Evolutionary conservation across 2,329 filamentous ascomycete genomes (phyloP).

Genomic region (Purpureocillium lavendulum): DNA sequence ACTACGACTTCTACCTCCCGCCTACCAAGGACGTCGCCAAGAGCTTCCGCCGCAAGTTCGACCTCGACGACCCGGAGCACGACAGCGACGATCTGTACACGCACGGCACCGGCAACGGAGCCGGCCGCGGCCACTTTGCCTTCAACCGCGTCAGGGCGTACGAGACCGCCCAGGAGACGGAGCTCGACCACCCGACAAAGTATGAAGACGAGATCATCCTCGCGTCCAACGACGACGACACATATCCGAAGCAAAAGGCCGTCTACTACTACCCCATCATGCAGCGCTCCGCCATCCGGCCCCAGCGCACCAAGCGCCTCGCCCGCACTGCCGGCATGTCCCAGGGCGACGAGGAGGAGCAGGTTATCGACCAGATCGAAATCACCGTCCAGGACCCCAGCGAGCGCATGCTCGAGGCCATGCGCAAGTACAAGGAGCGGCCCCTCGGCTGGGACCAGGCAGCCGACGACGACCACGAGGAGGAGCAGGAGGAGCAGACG

Average conservation of each 20-base stretch:
- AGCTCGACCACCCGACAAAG: slow-evolving; percentile 49
- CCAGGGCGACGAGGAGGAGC: slow-evolving; percentile 39
- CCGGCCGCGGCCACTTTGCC: slow-evolving; percentile 45
- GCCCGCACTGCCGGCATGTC: slow-evolving; percentile 39
- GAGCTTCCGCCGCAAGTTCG: slow-evolving; percentile 53
- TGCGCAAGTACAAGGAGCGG: slow-evolving; percentile 43
- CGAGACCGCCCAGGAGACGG: slow-evolving; percentile 51
- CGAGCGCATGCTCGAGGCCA: slow-evolving; percentile 42
- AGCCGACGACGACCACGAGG: slow-evolving; percentile 24
- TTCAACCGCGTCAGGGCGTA: slow-evolving; percentile 57
- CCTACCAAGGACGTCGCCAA: slow-evolving; percentile 37
- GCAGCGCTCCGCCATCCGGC: slow-evolving; percentile 53
- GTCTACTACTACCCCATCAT: slow-evolving; percentile 63
- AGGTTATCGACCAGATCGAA: slow-evolving; percentile 47
- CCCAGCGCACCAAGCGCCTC: slow-evolving; percentile 56
- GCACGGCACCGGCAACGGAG: slow-evolving; percentile 30
- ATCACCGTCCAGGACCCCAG: slow-evolving; percentile 46
- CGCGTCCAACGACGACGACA: slow-evolving; percentile 44
- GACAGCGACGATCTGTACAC: slow-evolving; percentile 49
- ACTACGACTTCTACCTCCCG: slow-evolving; percentile 60
- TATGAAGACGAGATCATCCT: slow-evolving; percentile 58
- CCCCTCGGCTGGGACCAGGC: slow-evolving; percentile 40
- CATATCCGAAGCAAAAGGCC: slow-evolving; percentile 44
- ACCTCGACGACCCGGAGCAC: slow-evolving; percentile 45
- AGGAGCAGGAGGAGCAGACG: slow-evolving; percentile 9